A percentile compares a stretch with the other conserved stretches of the same genome.
Conservation (phyloP, 768 basidiomycete genomes). For the Exsudoporus frostii region DNA sequence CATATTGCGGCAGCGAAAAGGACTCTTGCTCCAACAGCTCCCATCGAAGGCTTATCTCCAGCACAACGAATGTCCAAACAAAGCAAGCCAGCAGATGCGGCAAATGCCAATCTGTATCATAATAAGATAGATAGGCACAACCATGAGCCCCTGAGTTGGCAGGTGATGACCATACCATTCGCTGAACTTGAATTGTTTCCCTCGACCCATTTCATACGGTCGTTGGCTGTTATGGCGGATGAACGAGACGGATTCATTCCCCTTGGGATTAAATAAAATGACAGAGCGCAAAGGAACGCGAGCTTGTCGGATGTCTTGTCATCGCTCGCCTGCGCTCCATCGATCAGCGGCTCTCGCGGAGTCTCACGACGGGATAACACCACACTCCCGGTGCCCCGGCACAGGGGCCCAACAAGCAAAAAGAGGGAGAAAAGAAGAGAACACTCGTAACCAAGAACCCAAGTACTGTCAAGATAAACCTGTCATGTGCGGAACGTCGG, state of each 20-base stretch:
- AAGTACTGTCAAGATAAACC: too few species aligned
- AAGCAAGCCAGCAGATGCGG: slow-evolving; percentile 9
- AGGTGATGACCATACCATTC: not conserved
- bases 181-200: not conserved
- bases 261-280: not conserved
- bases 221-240: not conserved
- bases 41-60: slow-evolving; percentile 6
- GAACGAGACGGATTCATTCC: not conserved
- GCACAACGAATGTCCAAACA: slow-evolving; percentile 8
- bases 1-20: not conserved
- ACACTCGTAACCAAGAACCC: not conserved
- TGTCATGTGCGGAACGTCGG: slow-evolving; percentile 4
- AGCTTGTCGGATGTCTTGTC: slow-evolving; percentile 5
- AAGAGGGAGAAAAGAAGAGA: not conserved
- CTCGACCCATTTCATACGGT: not conserved
- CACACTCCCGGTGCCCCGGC: not conserved
- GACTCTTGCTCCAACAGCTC: not conserved
- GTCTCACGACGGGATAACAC: not conserved
- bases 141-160: not conserved
- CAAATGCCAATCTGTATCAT: not conserved
- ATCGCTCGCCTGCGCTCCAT: not conserved
- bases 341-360: slow-evolving; percentile 1
- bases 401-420: not conserved
- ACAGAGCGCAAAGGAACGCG: not conserved
- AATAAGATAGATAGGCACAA: slow-evolving; percentile 5